Percentiles rank a stretch among this genome's conserved stretches.
Conservation (phyloP, 2,329 filamentous ascomycete genomes). For the Hortaea werneckii region DNA sequence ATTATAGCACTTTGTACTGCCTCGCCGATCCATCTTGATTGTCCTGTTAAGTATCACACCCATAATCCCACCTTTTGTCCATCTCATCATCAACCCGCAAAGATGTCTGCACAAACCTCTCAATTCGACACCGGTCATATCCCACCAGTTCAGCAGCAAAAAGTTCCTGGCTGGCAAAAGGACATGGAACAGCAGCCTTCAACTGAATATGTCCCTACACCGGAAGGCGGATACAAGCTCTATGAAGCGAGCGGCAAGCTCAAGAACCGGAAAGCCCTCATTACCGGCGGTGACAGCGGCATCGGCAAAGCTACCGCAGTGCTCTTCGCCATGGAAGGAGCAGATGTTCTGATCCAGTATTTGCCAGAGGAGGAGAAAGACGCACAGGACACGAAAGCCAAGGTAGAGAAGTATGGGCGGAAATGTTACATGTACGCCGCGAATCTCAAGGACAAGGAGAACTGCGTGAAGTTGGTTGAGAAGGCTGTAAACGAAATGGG, state of each 20-base stretch:
- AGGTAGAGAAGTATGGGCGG: constrained; percentile 56
- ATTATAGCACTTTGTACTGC: too few relatives aligned
- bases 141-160: constrained; percentile 34
- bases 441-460: constrained; percentile 55
- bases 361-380: constrained; percentile 67
- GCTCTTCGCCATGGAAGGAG: constrained; percentile 72
- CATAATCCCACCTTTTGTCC: too few relatives aligned
- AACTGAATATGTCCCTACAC: constrained; percentile 56
- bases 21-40: too few relatives aligned
- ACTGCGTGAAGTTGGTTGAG: constrained; percentile 61
- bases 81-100: not conserved
- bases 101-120: constrained; percentile 21
- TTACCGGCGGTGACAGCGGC: constrained; percentile 71
- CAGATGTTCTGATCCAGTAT: constrained; percentile 62
- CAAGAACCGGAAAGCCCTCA: constrained; percentile 62
- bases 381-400: constrained; percentile 61
- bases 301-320: constrained; percentile 69
- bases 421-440: constrained; percentile 55
- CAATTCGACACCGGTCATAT: constrained; percentile 12
- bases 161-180: constrained; percentile 43
- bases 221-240: constrained; percentile 55
- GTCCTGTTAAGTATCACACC: too few relatives aligned
- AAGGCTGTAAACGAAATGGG: constrained; percentile 56
- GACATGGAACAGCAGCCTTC: constrained; percentile 50
- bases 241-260: constrained; percentile 72